These are phyloP conservation scores for Scorias spongiosa DNA, from an alignment of 2,329 filamentous ascomycete species.

Conservation along the genomic window DNA sequence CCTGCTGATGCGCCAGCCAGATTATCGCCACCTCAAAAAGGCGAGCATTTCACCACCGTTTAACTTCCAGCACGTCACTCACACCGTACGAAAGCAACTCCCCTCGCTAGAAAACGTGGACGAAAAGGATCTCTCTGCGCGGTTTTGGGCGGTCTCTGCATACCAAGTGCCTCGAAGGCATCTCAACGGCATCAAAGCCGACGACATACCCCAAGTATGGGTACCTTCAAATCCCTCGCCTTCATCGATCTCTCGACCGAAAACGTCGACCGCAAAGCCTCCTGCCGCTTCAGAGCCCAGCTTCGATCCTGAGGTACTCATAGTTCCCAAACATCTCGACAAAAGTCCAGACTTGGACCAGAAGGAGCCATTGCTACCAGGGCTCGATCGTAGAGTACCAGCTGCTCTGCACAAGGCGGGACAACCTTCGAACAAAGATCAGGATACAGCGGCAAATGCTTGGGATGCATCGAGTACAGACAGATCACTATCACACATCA, in stretches of 20 bases:
- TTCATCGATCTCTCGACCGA: neutral
- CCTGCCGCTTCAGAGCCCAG: neutral
- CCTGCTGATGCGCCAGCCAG: neutral
- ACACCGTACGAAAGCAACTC: conserved; percentile 41
- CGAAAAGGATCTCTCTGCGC: conserved; percentile 36
- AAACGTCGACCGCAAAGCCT: neutral
- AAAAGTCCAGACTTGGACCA: neutral
- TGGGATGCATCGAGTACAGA: too few relatives aligned
- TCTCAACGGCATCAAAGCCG: conserved; percentile 38
- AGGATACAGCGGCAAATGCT: too few relatives aligned
- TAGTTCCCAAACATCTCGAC: neutral
- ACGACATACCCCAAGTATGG: conserved; percentile 23
- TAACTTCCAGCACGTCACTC: conserved; percentile 49
- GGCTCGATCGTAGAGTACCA: neutral
- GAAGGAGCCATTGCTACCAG: neutral
- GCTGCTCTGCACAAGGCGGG: too few relatives aligned
- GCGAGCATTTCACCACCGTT: conserved; percentile 45
- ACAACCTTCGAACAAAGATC: too few relatives aligned
- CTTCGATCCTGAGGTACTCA: neutral
- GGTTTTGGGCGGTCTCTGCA: conserved; percentile 38
- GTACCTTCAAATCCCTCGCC: neutral
- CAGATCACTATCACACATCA: neutral
- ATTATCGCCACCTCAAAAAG: conserved; percentile 19
- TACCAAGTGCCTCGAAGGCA: conserved; percentile 35
- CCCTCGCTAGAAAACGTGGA: conserved; percentile 36